Evolutionary conservation across 2,329 filamentous ascomycete species (phyloP).

Genomic region (Exophiala lecanii-corni): DNA sequence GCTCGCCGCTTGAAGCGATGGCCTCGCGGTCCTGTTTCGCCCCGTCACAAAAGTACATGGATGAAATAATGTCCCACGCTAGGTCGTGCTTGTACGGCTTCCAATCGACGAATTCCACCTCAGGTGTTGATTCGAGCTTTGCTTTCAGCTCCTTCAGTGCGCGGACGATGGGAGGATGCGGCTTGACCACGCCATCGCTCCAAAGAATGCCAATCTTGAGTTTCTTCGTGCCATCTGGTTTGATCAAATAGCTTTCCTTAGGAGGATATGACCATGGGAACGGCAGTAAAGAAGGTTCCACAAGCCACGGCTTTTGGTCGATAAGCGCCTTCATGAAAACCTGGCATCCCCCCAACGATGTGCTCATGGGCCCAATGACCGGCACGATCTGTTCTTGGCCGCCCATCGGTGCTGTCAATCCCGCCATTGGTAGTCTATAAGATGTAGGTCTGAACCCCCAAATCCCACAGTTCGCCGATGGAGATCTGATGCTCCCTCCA

Average conservation of each 20-base stretch:
- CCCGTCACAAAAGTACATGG: slow-evolving; percentile 57
- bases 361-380: slow-evolving; percentile 52
- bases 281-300: slow-evolving; percentile 50
- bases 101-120: slow-evolving; percentile 51
- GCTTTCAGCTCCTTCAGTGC: slow-evolving; percentile 43
- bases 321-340: slow-evolving; percentile 41
- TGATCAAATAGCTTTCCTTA: slow-evolving; percentile 5
- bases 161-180: slow-evolving; percentile 58
- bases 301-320: slow-evolving; percentile 47
- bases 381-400: slow-evolving; percentile 36
- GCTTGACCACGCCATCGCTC: slow-evolving; percentile 59
- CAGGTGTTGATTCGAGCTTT: slow-evolving; percentile 40
- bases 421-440: slow-evolving; percentile 34
- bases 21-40: slow-evolving; percentile 48
- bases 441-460: slow-evolving; percentile 40
- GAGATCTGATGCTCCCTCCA: slow-evolving; percentile 38
- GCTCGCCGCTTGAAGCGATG: slow-evolving; percentile 53
- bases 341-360: slow-evolving; percentile 45
- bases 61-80: slow-evolving; percentile 42
- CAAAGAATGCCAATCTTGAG: slow-evolving; percentile 59
- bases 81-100: slow-evolving; percentile 45
- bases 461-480: slow-evolving; percentile 38
- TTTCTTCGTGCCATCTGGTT: slow-evolving; percentile 23
- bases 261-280: slow-evolving; percentile 46
- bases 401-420: slow-evolving; percentile 9